phyloP scores from a whole-genome alignment of 2,329 filamentous ascomycete genomes.

The Colletotrichum eleusines region DNA sequence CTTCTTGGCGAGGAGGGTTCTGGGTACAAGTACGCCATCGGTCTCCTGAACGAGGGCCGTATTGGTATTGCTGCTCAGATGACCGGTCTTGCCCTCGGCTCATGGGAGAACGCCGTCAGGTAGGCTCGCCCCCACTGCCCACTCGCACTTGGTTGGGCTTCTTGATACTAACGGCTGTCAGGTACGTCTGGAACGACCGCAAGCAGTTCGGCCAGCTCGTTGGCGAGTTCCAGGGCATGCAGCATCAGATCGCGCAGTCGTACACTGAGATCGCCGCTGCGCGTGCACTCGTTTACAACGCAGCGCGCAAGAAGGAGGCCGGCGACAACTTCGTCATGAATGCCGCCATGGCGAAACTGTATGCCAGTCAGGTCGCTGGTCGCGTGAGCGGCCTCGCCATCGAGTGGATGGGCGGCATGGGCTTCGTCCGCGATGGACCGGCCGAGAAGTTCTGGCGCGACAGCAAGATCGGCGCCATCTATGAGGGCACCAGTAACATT shows the following conservation, averaged over 20 bases:
- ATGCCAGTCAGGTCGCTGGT: constrained; percentile 91
- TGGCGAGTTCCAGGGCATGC: constrained; percentile 99
- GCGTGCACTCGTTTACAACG: constrained; percentile 93
- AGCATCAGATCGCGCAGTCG: constrained; percentile 96
- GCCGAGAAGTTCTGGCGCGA: constrained; percentile 99
- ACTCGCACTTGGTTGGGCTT: neutral
- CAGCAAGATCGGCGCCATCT: constrained; percentile 98
- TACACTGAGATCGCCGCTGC: constrained; percentile 95
- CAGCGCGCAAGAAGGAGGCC: constrained; percentile 96
- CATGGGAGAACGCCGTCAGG: constrained; percentile 93
- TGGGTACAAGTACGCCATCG: constrained; percentile 98
- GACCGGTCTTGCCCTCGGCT: constrained; percentile 94
- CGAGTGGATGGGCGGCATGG: constrained; percentile 99
- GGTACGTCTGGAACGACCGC: constrained; percentile 97
- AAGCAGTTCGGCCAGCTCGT: constrained; percentile 95
- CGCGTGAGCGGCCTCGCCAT: constrained; percentile 87
- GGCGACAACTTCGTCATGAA: constrained; percentile 95
- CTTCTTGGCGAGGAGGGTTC: constrained; percentile 89
- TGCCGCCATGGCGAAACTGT: constrained; percentile 98
- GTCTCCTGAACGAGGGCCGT: constrained; percentile 92
- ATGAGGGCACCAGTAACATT: constrained; percentile 89
- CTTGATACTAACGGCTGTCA: constrained; percentile 46
- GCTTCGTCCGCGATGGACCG: constrained; percentile 94
- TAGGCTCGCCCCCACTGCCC: constrained; percentile 51
- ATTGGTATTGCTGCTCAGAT: constrained; percentile 99